A percentile compares a stretch with the other conserved stretches of the same genome.
Conservation (phyloP, 768 basidiomycete genomes). For the Daedaleopsis nitida region DNA sequence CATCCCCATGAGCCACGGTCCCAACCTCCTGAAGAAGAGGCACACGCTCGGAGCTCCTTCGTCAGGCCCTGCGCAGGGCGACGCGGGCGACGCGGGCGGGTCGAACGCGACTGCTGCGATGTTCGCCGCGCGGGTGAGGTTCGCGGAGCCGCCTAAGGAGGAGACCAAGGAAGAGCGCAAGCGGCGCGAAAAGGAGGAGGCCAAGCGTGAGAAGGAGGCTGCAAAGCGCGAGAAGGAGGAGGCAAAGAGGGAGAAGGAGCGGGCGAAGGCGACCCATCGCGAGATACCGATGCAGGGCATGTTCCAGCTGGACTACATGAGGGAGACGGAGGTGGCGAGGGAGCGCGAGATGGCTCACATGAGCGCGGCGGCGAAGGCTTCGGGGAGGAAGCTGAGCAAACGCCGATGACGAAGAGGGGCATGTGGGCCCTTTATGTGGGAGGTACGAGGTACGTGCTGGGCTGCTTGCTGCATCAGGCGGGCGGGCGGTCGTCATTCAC, state of each 20-base stretch:
- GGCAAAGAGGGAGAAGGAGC: conserved; percentile 15
- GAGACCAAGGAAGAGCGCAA: conserved; percentile 19
- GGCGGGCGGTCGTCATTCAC: not conserved
- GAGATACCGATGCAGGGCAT: conserved; percentile 5
- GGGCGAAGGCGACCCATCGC: conserved; percentile 5
- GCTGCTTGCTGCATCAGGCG: not conserved
- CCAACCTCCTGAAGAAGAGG: conserved; percentile 31
- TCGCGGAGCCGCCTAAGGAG: conserved; percentile 13
- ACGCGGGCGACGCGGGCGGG: conserved; percentile 13
- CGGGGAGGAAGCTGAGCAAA: conserved; percentile 30
- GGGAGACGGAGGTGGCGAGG: conserved; percentile 20
- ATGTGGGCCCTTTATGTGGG: not conserved
- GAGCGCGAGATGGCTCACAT: conserved; percentile 16
- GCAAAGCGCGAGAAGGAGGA: conserved; percentile 18
- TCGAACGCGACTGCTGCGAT: conserved; percentile 25
- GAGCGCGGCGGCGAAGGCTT: conserved; percentile 9
- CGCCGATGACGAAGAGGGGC: conserved; percentile 15
- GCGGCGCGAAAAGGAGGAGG: conserved; percentile 17
- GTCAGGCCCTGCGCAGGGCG: not conserved
- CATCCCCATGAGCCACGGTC: conserved; percentile 28
- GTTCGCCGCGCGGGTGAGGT: conserved; percentile 24
- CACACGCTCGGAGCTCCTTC: conserved; percentile 3
- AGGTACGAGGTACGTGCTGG: not conserved
- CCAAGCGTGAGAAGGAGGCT: conserved; percentile 14
- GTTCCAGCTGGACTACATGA: conserved; percentile 7